Conservation (phyloP, 345 rosid genomes). For the Syzygium aqueum region DNA sequence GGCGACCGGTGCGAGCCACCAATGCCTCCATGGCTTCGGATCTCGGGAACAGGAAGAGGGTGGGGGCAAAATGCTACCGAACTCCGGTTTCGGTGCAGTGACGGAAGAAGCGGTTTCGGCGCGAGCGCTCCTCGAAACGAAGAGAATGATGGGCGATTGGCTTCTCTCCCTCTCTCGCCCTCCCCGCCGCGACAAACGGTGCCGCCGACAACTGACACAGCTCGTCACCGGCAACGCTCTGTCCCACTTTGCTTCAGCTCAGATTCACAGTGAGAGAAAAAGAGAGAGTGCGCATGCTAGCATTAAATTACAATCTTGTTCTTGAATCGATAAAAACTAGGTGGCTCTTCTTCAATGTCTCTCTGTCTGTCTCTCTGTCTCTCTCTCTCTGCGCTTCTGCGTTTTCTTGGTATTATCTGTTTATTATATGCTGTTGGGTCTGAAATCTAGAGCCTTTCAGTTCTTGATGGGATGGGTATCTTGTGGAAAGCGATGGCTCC, state of each 20-base stretch:
- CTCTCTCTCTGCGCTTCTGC: not conserved
- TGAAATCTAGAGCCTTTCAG: not conserved
- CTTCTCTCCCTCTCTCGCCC: not conserved
- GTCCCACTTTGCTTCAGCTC: not conserved
- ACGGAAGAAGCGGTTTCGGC: not conserved
- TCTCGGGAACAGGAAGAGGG: not conserved
- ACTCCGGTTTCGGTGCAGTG: not conserved
- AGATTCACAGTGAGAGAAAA: not conserved
- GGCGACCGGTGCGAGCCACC: slow-evolving; percentile 45
- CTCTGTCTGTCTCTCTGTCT: not conserved
- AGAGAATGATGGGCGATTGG: not conserved
- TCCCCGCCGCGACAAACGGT: not conserved
- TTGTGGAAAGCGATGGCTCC: not conserved
- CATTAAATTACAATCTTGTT: not conserved
- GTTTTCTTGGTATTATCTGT: not conserved
- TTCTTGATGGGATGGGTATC: not conserved
- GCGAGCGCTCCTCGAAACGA: not conserved
- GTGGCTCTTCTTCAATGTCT: not conserved
- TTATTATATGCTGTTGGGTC: not conserved
- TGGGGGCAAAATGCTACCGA: not conserved
- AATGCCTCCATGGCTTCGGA: slow-evolving; percentile 4
- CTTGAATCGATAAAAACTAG: not conserved
- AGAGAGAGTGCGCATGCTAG: not conserved
- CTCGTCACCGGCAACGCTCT: not conserved
- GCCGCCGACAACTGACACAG: not conserved